These are phyloP conservation scores for Globisporangium takayamanum DNA, from an alignment of 352 stramenopile species.

Conservation along the genomic window DNA sequence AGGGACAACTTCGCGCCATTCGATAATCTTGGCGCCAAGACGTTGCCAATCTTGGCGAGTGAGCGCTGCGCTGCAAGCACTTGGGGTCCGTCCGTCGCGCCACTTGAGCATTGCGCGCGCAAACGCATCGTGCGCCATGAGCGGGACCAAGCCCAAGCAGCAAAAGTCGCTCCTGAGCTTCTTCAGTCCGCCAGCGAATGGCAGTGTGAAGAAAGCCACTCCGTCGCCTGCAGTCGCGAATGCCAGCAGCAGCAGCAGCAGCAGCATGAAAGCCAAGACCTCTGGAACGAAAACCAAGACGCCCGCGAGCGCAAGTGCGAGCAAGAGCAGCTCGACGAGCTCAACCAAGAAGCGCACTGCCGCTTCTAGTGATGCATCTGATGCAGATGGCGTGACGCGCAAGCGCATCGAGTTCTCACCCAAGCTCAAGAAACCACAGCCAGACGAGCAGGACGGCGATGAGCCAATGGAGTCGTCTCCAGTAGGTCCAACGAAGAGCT, in stretches of 20 bases:
- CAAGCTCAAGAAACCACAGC: constrained; percentile 19
- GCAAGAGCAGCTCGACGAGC: background rate
- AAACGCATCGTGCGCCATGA: constrained; percentile 3
- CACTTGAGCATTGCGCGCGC: background rate
- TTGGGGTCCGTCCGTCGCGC: background rate
- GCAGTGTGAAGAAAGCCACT: constrained; percentile 26
- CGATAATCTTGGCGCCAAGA: too few relatives aligned
- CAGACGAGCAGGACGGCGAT: background rate
- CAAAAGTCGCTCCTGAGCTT: constrained; percentile 83
- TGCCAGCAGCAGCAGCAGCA: constrained; percentile 14
- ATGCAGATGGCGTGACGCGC: constrained; percentile 11
- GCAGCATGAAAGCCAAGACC: constrained; percentile 10
- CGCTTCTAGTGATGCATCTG: background rate
- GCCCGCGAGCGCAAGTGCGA: background rate
- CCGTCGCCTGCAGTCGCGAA: constrained; percentile 6
- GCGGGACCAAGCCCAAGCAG: constrained; percentile 36
- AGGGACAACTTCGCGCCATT: too few relatives aligned
- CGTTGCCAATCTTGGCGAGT: too few relatives aligned
- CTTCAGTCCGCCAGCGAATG: constrained; percentile 62
- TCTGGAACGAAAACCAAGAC: constrained; percentile 5
- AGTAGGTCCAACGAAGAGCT: background rate
- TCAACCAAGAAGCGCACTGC: constrained; percentile 4
- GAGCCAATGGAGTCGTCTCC: background rate
- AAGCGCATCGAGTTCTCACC: constrained; percentile 78
- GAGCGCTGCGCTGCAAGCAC: too few relatives aligned